Conservation (phyloP, 1,284 basidiomycete species). For the Malassezia restricta region DNA sequence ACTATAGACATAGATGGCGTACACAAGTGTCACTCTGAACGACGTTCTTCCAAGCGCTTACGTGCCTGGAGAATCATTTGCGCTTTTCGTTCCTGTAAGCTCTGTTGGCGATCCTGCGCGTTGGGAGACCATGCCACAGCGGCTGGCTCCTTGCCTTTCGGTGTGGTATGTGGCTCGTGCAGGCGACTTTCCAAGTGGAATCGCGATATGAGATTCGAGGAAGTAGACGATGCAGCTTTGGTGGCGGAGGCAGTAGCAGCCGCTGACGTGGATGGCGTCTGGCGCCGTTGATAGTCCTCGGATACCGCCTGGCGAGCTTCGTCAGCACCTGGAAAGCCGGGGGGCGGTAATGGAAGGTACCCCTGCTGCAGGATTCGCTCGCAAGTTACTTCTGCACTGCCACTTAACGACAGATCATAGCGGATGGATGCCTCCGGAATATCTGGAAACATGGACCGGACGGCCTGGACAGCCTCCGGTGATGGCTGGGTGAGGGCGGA, state of each 20-base stretch:
- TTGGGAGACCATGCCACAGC: neutral
- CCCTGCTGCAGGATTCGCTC: conserved; percentile 36
- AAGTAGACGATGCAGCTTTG: neutral
- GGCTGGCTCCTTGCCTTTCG: neutral
- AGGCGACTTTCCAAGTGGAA: conserved; percentile 6
- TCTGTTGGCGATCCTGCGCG: conserved; percentile 6
- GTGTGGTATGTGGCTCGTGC: neutral
- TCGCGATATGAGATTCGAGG: conserved; percentile 5
- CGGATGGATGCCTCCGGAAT: conserved; percentile 34
- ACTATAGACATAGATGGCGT: neutral
- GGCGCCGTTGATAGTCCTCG: neutral
- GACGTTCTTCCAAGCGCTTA: conserved; percentile 10
- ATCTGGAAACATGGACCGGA: conserved; percentile 37
- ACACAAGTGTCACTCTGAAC: neutral
- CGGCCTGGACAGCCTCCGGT: conserved; percentile 19
- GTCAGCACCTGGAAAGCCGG: neutral
- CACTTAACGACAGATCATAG: conserved; percentile 29
- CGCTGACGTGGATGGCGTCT: neutral
- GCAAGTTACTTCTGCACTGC: conserved; percentile 33
- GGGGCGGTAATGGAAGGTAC: conserved; percentile 19
- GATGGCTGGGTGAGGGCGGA: too few species aligned
- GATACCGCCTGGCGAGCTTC: neutral
- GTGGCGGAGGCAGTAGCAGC: neutral
- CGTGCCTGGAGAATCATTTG: conserved; percentile 14
- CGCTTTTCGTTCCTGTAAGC: conserved; percentile 13